Evolutionary conservation across 2,329 filamentous ascomycete species (phyloP).

Genomic region (Cercospora sojina): DNA sequence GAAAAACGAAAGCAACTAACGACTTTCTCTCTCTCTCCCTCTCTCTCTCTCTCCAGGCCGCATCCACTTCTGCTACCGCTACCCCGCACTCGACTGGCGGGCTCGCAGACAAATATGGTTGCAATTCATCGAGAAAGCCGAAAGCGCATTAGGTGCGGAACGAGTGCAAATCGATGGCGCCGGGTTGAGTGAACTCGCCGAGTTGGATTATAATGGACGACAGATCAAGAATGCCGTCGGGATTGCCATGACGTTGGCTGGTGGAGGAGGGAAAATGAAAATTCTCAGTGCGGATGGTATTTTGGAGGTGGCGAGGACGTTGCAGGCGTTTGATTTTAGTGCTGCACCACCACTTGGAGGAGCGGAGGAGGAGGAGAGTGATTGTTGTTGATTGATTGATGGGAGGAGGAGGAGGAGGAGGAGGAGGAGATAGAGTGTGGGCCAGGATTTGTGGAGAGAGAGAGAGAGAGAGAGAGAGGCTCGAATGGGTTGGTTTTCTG

Average conservation of each 20-base stretch:
- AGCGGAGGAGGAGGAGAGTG: too few relatives aligned
- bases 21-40: too few relatives aligned
- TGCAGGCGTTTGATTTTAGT: conserved; percentile 11
- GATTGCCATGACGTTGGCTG: conserved; percentile 12
- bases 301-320: conserved; percentile 2
- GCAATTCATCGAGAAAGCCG: conserved; percentile 5
- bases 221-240: conserved; percentile 19
- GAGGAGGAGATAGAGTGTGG: too few relatives aligned
- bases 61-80: conserved; percentile 78
- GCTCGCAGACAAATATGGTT: conserved; percentile 3
- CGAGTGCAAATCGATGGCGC: background rate
- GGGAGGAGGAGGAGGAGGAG: too few relatives aligned
- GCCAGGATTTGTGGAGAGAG: too few relatives aligned
- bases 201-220: conserved; percentile 13
- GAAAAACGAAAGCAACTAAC: too few relatives aligned
- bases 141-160: background rate
- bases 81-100: conserved; percentile 59
- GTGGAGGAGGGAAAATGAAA: background rate
- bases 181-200: background rate
- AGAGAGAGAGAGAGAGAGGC: too few relatives aligned
- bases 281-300: conserved; percentile 5
- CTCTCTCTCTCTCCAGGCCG: conserved; percentile 44
- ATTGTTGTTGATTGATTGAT: background rate
- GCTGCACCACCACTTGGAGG: too few relatives aligned
- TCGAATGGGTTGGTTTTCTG: too few relatives aligned